Conservation (phyloP, 108 stramenopile species). For the Hondaea fermentalgiana region DNA sequence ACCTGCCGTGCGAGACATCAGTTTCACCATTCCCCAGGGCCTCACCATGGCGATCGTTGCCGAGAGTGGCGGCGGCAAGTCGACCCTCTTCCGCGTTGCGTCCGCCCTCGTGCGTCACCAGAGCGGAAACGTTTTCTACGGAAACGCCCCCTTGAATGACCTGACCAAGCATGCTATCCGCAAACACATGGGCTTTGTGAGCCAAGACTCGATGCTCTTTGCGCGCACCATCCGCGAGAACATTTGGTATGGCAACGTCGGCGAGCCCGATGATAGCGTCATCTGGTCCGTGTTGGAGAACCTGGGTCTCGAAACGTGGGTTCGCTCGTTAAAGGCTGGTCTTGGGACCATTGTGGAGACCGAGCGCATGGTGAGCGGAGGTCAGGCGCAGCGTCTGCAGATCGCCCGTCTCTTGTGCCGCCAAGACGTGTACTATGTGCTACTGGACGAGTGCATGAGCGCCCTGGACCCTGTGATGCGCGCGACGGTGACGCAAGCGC, state of each 20-base stretch:
- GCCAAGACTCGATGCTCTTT: constrained; percentile 83
- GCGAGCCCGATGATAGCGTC: no score
- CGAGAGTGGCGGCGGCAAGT: constrained; percentile 70
- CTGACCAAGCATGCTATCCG: constrained; percentile 66
- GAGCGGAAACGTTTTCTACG: constrained; percentile 70
- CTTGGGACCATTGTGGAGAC: no score
- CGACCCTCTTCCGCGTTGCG: constrained; percentile 69
- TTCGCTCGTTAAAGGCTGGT: no score
- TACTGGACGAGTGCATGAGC: no score
- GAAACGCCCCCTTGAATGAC: constrained; percentile 52
- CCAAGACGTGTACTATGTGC: no score
- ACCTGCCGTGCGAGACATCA: constrained; percentile 54
- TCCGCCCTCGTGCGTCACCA: constrained; percentile 70
- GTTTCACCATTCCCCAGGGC: constrained; percentile 62
- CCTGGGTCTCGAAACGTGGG: no score
- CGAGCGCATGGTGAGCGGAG: no score
- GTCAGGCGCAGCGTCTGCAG: no score
- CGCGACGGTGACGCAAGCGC: no score
- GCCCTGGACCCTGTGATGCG: no score
- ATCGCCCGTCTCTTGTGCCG: no score
- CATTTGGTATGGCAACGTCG: constrained; percentile 61
- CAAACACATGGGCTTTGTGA: constrained; percentile 69
- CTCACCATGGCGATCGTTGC: constrained; percentile 82
- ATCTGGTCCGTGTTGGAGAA: no score
- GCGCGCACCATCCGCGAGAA: constrained; percentile 73